phyloP scores from a whole-genome alignment of 106 monocot species.

The Cymbidium sinense region DNA sequence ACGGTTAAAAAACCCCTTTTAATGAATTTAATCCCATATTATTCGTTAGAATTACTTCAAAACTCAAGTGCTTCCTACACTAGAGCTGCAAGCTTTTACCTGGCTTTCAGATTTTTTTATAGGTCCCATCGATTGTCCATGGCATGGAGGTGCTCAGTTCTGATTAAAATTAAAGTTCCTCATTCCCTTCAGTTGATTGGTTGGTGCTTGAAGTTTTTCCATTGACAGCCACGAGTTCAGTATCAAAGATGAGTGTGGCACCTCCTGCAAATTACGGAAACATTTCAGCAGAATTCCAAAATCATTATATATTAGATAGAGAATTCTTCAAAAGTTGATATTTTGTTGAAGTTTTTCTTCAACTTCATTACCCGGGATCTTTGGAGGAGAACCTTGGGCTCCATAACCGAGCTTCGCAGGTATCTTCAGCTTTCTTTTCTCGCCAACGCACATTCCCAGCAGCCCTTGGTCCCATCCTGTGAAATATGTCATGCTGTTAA shows the following conservation, averaged over 20 bases:
- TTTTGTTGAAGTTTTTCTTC: too few relatives aligned
- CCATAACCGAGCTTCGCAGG: constrained; percentile 97
- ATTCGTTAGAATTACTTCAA: too few relatives aligned
- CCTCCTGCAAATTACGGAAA: constrained; percentile 45
- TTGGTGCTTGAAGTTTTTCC: constrained; percentile 41
- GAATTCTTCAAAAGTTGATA: background rate
- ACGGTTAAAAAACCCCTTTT: too few relatives aligned
- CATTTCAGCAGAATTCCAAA: background rate
- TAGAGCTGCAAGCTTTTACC: too few relatives aligned
- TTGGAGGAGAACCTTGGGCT: constrained; percentile 68
- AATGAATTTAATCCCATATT: too few relatives aligned
- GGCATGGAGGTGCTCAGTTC: too few relatives aligned
- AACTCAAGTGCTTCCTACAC: too few relatives aligned
- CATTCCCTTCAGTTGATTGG: constrained; percentile 5
- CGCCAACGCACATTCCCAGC: constrained; percentile 93
- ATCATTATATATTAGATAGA: background rate
- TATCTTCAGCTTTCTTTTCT: constrained; percentile 95
- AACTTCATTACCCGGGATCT: constrained; percentile 48
- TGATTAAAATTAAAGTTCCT: constrained; percentile 16
- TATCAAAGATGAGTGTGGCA: constrained; percentile 93
- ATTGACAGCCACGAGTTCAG: constrained; percentile 89
- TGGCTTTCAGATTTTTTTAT: too few relatives aligned
- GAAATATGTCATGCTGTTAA: too few relatives aligned
- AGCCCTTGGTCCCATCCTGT: constrained; percentile 98
- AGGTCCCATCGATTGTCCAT: too few relatives aligned